Evolutionary conservation across 2,329 filamentous ascomycete genomes (phyloP).

Genomic region (Amylocarpus encephaloides): DNA sequence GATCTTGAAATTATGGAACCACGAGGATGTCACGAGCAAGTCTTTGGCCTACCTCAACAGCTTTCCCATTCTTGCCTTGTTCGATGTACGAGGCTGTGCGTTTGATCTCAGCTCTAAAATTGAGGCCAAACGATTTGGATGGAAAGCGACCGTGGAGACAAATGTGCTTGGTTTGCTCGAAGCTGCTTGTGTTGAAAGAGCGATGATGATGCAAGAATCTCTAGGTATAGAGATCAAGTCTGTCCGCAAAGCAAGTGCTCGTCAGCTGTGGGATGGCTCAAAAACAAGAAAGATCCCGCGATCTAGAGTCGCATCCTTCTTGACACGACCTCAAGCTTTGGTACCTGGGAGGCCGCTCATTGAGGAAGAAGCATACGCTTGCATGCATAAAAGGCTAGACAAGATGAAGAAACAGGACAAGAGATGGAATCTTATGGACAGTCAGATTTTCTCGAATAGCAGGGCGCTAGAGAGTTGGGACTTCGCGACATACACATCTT

Average conservation of each 20-base stretch:
- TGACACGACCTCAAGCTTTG: conserved; percentile 6
- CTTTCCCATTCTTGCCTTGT: conserved; percentile 30
- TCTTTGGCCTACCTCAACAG: conserved; percentile 28
- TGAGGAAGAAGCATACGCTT: neutral
- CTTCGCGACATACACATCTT: conserved; percentile 16
- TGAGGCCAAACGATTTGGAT: conserved; percentile 18
- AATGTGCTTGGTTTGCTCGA: conserved; percentile 18
- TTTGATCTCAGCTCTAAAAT: conserved; percentile 10
- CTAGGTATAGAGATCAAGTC: conserved; percentile 1
- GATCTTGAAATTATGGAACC: conserved; percentile 29
- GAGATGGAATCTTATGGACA: conserved; percentile 1
- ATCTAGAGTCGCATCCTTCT: conserved; percentile 12
- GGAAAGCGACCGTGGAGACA: conserved; percentile 17
- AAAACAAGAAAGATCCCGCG: conserved; percentile 16
- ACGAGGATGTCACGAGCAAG: conserved; percentile 23
- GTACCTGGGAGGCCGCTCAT: conserved; percentile 2
- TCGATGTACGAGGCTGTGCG: conserved; percentile 24
- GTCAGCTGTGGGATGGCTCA: conserved; percentile 15
- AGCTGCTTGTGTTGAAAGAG: conserved; percentile 19
- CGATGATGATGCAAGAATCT: conserved; percentile 10
- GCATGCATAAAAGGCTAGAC: conserved; percentile 1
- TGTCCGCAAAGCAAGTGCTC: conserved; percentile 7
- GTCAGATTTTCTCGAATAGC: neutral
- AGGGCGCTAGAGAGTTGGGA: conserved; percentile 20
- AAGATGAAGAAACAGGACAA: neutral